A percentile compares a stretch with the other conserved stretches of the same genome.
Conservation (phyloP, 2,329 filamentous ascomycete species). For the Keithomyces neogunnii region DNA sequence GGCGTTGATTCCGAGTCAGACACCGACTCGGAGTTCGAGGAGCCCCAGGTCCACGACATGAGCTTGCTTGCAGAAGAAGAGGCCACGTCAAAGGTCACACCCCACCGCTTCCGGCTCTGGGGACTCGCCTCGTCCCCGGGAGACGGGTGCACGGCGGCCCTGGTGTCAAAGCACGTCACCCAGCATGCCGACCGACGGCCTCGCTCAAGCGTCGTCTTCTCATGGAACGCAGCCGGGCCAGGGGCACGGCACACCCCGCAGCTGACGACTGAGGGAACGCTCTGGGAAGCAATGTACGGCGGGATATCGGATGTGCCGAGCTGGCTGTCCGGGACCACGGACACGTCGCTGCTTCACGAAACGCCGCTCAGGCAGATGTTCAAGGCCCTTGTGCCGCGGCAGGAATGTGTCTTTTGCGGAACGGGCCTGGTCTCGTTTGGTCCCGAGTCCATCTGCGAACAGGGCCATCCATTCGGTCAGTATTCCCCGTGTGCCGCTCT, state of each 20-base stretch:
- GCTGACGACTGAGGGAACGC: conserved; percentile 44
- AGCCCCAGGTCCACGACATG: conserved; percentile 9
- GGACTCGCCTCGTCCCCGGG: conserved; percentile 44
- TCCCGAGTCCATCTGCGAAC: conserved; percentile 29
- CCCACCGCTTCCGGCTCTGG: conserved; percentile 44
- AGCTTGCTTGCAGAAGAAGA: conserved; percentile 17
- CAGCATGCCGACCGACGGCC: conserved; percentile 36
- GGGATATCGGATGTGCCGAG: conserved; percentile 37
- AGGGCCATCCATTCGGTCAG: conserved; percentile 33
- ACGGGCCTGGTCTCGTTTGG: conserved; percentile 22
- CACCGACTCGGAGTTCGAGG: conserved; percentile 8
- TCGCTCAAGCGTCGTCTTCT: conserved; percentile 29
- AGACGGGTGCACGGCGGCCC: conserved; percentile 40
- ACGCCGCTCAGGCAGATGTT: conserved; percentile 30
- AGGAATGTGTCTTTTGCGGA: conserved; percentile 41
- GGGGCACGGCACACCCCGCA: conserved; percentile 2
- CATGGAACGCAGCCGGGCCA: conserved; percentile 15
- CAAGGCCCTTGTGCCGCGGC: conserved; percentile 20
- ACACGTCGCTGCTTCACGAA: conserved; percentile 8
- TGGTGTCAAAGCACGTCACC: conserved; percentile 40
- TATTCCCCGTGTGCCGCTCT: neutral
- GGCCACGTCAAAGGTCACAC: conserved; percentile 33
- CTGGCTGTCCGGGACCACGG: conserved; percentile 18
- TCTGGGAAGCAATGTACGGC: conserved; percentile 54
- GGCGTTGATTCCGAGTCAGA: conserved; percentile 20